A percentile compares a stretch with the other conserved stretches of the same genome.
These are phyloP conservation scores for Kalaharituber pfeilii DNA, from an alignment of 2,329 filamentous ascomycete genomes.

Conservation along the genomic window DNA sequence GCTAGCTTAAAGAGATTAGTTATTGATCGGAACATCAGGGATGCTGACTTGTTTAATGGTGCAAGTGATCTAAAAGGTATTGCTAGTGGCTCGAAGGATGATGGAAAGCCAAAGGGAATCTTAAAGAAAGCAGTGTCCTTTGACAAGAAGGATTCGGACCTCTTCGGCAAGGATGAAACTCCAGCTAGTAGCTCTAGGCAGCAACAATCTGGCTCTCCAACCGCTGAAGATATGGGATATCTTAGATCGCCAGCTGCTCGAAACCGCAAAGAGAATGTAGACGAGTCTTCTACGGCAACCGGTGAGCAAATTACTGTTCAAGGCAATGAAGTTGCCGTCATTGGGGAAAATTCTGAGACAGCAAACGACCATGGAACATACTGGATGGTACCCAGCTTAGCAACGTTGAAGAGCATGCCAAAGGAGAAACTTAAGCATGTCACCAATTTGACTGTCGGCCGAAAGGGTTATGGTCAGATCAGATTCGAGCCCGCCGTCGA, in stretches of 20 bases:
- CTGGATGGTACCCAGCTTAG: conserved; percentile 63
- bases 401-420: conserved; percentile 63
- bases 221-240: conserved; percentile 42
- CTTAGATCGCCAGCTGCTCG: conserved; percentile 29
- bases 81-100: conserved; percentile 21
- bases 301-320: conserved; percentile 56
- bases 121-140: conserved; percentile 84
- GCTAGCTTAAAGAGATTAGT: conserved; percentile 75
- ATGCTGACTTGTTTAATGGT: conserved; percentile 29
- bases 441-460: conserved; percentile 60
- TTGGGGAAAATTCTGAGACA: conserved; percentile 39
- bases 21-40: conserved; percentile 73
- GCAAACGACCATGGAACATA: conserved; percentile 48
- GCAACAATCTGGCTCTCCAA: conserved; percentile 35
- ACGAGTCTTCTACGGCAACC: not conserved
- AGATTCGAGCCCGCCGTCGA: conserved; percentile 70
- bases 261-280: not conserved
- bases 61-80: conserved; percentile 12
- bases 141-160: conserved; percentile 41
- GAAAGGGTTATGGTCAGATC: conserved; percentile 63
- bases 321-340: conserved; percentile 59
- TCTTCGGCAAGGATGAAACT: conserved; percentile 36
- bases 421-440: conserved; percentile 61
- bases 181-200: conserved; percentile 25
- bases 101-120: conserved; percentile 34